phyloP scores from a whole-genome alignment of 257 asterid species.

The Ophiorrhiza pumila region DNA sequence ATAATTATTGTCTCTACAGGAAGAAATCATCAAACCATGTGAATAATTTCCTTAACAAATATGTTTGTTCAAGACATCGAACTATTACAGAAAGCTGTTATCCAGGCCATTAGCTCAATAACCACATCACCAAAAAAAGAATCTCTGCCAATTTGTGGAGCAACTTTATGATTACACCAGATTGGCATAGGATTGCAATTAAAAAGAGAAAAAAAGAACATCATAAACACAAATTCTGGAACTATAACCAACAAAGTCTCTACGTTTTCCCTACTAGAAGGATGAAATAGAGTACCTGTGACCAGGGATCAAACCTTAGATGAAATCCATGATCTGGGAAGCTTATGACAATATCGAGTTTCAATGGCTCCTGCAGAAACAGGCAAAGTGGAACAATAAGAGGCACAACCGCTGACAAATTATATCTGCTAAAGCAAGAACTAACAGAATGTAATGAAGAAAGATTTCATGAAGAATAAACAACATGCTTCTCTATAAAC shows the following conservation, averaged over 20 bases:
- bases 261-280: neutral
- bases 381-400: conserved; percentile 12
- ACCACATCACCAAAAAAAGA: neutral
- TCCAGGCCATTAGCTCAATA: neutral
- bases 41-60: neutral
- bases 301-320: conserved; percentile 86
- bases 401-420: neutral
- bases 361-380: conserved; percentile 67
- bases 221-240: neutral
- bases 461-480: neutral
- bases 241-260: too few species aligned
- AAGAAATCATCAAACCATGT: neutral
- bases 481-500: neutral
- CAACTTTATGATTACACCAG: neutral
- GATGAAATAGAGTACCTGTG: conserved; percentile 56
- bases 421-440: neutral
- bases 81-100: neutral
- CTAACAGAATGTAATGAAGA: neutral
- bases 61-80: neutral
- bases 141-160: neutral
- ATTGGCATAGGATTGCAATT: neutral
- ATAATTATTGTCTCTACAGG: neutral
- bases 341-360: conserved; percentile 78
- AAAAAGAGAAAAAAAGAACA: neutral
- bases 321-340: conserved; percentile 93